These are phyloP conservation scores for Nevesoporus exiguus DNA, from an alignment of 768 basidiomycete genomes.

Conservation along the genomic window DNA sequence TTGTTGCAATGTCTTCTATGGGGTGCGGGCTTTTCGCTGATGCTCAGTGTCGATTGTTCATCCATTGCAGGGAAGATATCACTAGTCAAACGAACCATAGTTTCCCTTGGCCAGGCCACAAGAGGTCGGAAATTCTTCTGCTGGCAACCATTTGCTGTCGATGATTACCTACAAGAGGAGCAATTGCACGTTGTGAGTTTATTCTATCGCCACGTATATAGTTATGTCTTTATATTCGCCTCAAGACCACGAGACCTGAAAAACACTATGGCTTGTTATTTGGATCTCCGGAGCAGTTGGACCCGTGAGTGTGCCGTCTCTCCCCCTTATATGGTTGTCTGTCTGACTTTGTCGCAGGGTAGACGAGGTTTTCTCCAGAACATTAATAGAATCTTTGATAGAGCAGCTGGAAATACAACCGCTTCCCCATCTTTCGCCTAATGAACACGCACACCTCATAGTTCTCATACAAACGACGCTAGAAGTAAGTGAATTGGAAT, in stretches of 20 bases:
- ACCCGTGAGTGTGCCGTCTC: constrained; percentile 40
- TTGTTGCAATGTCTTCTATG: constrained; percentile 87
- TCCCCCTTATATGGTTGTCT: neutral
- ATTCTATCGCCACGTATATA: neutral
- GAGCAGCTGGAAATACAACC: constrained; percentile 59
- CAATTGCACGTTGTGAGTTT: constrained; percentile 20
- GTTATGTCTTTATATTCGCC: neutral
- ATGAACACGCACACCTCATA: constrained; percentile 80
- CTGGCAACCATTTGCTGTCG: constrained; percentile 55
- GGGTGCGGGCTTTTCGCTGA: constrained; percentile 50
- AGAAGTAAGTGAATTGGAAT: constrained; percentile 52
- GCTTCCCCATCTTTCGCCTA: constrained; percentile 66
- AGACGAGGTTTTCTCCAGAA: constrained; percentile 57
- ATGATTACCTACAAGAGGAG: constrained; percentile 36
- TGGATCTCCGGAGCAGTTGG: constrained; percentile 37
- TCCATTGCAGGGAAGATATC: constrained; percentile 67
- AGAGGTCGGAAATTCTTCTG: constrained; percentile 14
- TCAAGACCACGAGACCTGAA: constrained; percentile 10
- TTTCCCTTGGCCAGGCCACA: constrained; percentile 51
- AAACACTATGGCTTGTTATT: constrained; percentile 56
- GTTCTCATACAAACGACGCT: constrained; percentile 85
- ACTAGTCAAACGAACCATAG: constrained; percentile 77
- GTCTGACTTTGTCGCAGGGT: constrained; percentile 31
- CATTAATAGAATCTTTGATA: constrained; percentile 58
- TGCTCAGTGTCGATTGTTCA: constrained; percentile 1